Base-by-base conservation (phyloP, 2,329 filamentous ascomycete genomes). In the Aspergillus thermomutatus region DNA sequence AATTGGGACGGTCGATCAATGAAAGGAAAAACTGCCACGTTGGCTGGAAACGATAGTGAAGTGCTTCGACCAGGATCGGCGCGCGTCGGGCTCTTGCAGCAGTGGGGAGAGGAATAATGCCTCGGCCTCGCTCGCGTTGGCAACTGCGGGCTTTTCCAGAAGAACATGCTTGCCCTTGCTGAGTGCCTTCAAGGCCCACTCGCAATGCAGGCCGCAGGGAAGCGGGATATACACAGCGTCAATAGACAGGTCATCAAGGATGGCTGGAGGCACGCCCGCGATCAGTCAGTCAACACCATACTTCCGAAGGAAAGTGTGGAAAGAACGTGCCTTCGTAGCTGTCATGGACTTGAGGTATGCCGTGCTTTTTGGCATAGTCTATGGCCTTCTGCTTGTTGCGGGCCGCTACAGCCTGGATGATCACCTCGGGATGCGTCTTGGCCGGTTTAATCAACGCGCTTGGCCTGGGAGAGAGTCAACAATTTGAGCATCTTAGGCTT, bases 141-240 rank as follows among this genome's bases (percentile, higher is more conserved):
- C 72, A 19, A 72, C 73, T 2, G 76, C 73, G 0, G 81, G 80
- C 65, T 83, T 83, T 64, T 83, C 82, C 3, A 83, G 67, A 1
- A 84, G 73, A 21, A 84, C 80, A 63, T 83, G 81, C 61, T 83
- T 83, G 7, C 79, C 79, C 1, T 75, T 75, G 27, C 68, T 63
- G 21, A 84, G 69, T 3, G 80, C 76, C 54, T 76, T 75, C 19
- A 77, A 60, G n/a, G 81, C 74, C 77, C 79, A 83, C 58, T 80
- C 75, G 26, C 64, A 69, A 43, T 75, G 72, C 8, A 64, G 60
- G 7, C 54, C 61, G 50, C 74, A 73, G 10, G 66, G 63, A 2
- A 82, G 70, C 9, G 79, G 74, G 57, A 83, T 79, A 65, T 81
- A 82, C 51, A 84, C 75, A 17, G 72, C 76, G 48, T 81, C 75